Base-by-base conservation (phyloP, 2,329 filamentous ascomycete species). In the Ophiostoma himal-ulmi region DNA sequence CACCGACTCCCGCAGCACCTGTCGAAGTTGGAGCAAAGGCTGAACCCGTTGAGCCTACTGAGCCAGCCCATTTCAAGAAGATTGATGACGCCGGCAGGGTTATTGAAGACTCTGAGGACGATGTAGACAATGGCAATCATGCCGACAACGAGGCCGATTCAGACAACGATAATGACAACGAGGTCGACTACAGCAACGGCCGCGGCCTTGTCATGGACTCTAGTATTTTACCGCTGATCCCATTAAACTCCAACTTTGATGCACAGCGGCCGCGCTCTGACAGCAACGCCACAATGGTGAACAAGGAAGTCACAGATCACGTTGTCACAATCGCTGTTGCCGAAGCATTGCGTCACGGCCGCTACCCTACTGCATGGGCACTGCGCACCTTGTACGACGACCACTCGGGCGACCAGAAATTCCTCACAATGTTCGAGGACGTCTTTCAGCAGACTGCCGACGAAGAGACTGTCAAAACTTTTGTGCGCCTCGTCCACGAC, bases 351-450 rank as follows among this genome's bases (percentile, higher is more conserved):
- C 79, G 81, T 71, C 82, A 85, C 75, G 81, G 82, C 72, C 84
- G 85, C 71, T 89, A 86, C 76, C 85, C 86, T 69, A 89, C 87
- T 10, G 88, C 87, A 1, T 89, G 83, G 80, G 86, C 87, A 60
- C 80, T 89, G 71, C 82, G 86, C 69, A 83, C 82, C 17, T 80
- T 89, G 72, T 89, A 87, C 77, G 86, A 89, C 73, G 85, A 89
- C 75, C 82, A 84, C 72, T 81, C 81, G 64, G 77, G 79, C 54
- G 82, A 88, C 73, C 78, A 81, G 20, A 79, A 79, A 48, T 87
- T 88, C 75, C 79, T 89, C 71, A 78, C 81, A 72, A 83, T 89
- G 81, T 79, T 89, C 65, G 84, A 87, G 77, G 82, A 85, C 72
- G 81, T 89, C 36, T 88, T 84, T 76, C 80, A 81, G 73, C 85